Evolutionary conservation across 164 flowering plant genomes (phyloP).

Genomic region (Chloranthus sessilifolius): DNA sequence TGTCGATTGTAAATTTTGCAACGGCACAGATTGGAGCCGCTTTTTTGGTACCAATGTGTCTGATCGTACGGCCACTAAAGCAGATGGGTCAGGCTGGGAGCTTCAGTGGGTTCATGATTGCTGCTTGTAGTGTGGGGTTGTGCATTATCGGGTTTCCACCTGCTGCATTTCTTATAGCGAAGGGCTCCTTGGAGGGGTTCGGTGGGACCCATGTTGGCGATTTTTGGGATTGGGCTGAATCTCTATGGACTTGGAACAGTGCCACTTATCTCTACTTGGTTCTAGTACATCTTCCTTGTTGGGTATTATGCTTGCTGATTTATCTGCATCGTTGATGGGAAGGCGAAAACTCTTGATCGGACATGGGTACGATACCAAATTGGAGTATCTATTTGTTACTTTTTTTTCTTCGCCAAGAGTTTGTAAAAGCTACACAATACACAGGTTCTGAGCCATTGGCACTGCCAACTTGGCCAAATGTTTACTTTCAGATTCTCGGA

Average conservation of each 20-base stretch:
- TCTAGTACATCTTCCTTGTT: conserved; percentile 55
- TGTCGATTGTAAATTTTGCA: conserved; percentile 93
- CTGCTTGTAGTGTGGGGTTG: conserved; percentile 41
- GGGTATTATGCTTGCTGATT: conserved; percentile 23
- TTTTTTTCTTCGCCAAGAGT: no score
- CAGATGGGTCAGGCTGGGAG: conserved; percentile 27
- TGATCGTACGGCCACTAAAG: conserved; percentile 60
- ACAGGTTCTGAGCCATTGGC: no score
- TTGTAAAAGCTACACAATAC: no score
- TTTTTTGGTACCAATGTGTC: conserved; percentile 72
- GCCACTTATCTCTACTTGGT: conserved; percentile 81
- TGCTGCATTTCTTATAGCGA: conserved; percentile 39
- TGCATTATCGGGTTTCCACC: conserved; percentile 59
- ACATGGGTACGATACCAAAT: no score
- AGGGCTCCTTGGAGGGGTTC: conserved; percentile 39
- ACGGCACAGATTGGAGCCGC: conserved; percentile 89
- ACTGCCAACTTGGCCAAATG: no score
- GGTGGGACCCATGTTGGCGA: conserved; percentile 37
- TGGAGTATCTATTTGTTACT: no score
- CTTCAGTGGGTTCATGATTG: conserved; percentile 25
- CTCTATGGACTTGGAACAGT: conserved; percentile 91
- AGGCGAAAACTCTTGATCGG: no score
- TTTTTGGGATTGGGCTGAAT: conserved; percentile 82
- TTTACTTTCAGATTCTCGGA: no score
- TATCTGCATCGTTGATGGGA: conserved; percentile 29